Evolutionary conservation across 2,329 filamentous ascomycete genomes (phyloP), one percentile per base, ranked within the genome.

Genomic region (Trichoderma sp.): DNA sequence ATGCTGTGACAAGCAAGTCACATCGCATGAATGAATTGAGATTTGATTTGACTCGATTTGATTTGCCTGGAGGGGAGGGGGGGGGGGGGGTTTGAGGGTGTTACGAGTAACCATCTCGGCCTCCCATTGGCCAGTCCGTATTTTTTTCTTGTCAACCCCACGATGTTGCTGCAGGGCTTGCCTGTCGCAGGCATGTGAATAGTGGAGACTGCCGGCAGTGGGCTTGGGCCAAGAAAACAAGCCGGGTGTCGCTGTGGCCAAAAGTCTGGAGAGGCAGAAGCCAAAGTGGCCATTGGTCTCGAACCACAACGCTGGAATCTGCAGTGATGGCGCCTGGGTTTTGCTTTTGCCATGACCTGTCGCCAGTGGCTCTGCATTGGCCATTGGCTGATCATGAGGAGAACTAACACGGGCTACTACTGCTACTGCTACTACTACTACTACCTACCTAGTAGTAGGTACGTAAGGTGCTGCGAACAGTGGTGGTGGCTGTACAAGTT

Each of bases 101-200:
- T 54, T 34, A 25, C 27, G 35, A 32, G 13, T 29, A 37, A 12
- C 35, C n/a, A 64, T 8, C 34, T 32, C 13, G n/a, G 27, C 60
- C 5, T 12, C 52, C 35, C n/a, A 64, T 64, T 64, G 61, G 61
- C 52, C 52, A 42, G 61, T 17, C 61, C 61, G 61, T 64, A 64
- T 64, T 64, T 57, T 25, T 10, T 13, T 39, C 12, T 29, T 50
- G 12, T 13, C n/a, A 48, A 64, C 61, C 61, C 61, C 52, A 64
- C 61, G 61, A 64, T 48, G 52, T 32, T 29, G 17, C 35, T 53
- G 45, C 60, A 64, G 60, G 60, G 60, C 13, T 54, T 64, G 22
- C 25, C 25, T 22, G 48, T 64, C 37, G 37, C 52, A 64, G 61
- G 61, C 61, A 45, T 64, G 52, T 56, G 50, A 25, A 54, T 8